phyloP scores from a whole-genome alignment of 768 basidiomycete species.

The Tylopilus vinaceipallidus region DNA sequence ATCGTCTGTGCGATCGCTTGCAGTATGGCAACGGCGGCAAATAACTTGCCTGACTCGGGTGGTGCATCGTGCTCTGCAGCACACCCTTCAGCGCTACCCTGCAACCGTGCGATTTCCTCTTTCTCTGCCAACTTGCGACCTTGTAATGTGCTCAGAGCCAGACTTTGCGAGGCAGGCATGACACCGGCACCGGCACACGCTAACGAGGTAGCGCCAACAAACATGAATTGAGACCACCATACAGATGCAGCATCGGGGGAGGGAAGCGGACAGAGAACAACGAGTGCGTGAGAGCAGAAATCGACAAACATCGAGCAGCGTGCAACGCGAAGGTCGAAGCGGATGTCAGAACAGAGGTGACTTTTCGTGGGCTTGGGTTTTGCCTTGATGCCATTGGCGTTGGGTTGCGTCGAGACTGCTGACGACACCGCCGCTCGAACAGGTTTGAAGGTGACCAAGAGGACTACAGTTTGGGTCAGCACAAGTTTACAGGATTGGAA shows the following conservation, averaged over 20 bases:
- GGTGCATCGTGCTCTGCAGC: constrained; percentile 31
- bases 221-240: constrained; percentile 41
- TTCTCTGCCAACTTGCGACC: constrained; percentile 25
- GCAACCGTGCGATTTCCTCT: constrained; percentile 36
- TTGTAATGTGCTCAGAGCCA: constrained; percentile 66
- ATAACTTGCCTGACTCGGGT: constrained; percentile 50
- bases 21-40: constrained; percentile 70
- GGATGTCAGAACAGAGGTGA: constrained; percentile 57
- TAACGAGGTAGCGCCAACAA: constrained; percentile 58
- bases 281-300: constrained; percentile 59
- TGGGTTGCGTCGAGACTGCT: constrained; percentile 1
- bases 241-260: constrained; percentile 25
- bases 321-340: constrained; percentile 68
- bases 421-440: constrained; percentile 18
- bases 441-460: constrained; percentile 62
- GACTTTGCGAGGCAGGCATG: constrained; percentile 66
- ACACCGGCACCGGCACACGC: constrained; percentile 67
- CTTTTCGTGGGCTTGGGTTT: constrained; percentile 46
- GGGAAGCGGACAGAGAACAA: constrained; percentile 52
- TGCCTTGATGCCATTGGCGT: constrained; percentile 23
- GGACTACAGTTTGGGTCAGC: constrained; percentile 40
- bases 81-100: not conserved
- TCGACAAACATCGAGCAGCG: constrained; percentile 66
- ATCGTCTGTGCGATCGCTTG: constrained; percentile 67
- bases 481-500: constrained; percentile 35